Conservation (phyloP, 176 grass and related monocot genomes). For the Paspalum vaginatum region DNA sequence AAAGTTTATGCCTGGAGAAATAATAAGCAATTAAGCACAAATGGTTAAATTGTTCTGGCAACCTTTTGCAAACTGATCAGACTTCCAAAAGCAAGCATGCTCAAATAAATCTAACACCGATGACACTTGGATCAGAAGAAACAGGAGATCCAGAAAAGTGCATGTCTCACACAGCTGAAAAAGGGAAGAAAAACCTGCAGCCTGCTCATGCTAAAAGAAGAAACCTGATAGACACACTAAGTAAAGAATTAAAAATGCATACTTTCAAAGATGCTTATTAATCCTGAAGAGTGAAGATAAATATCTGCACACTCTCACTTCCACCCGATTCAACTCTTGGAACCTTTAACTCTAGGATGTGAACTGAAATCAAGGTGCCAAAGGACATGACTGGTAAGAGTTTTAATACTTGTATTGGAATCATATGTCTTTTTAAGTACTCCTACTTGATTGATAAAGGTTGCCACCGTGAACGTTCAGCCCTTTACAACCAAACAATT, state of each 20-base stretch:
- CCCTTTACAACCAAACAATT: not conserved
- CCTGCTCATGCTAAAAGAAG: not conserved
- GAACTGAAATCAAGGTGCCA: slow-evolving; percentile 20
- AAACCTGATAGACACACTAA: not conserved
- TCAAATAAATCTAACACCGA: slow-evolving; percentile 12
- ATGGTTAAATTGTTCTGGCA: slow-evolving; percentile 6
- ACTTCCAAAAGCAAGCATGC: slow-evolving; percentile 11
- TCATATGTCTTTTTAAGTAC: not conserved
- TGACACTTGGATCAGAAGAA: slow-evolving; percentile 1
- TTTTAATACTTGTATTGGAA: too few species aligned
- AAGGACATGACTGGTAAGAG: not conserved
- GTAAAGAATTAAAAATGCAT: not conserved
- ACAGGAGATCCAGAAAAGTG: slow-evolving; percentile 15
- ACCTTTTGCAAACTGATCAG: slow-evolving; percentile 23
- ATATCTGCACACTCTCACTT: slow-evolving; percentile 16
- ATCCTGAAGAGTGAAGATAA: slow-evolving; percentile 15
- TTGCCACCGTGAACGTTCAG: slow-evolving; percentile 8
- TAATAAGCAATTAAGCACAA: slow-evolving; percentile 15
- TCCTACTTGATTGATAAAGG: too few species aligned
- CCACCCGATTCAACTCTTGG: not conserved
- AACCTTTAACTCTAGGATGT: slow-evolving; percentile 13
- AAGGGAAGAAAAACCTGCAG: not conserved
- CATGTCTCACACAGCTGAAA: not conserved
- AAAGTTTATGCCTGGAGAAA: slow-evolving; percentile 44
- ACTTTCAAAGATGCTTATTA: not conserved